Evolutionary conservation across 306 rosid species (phyloP), one percentile per base, ranked within the genome.

Genomic region (Rosa rugosa): DNA sequence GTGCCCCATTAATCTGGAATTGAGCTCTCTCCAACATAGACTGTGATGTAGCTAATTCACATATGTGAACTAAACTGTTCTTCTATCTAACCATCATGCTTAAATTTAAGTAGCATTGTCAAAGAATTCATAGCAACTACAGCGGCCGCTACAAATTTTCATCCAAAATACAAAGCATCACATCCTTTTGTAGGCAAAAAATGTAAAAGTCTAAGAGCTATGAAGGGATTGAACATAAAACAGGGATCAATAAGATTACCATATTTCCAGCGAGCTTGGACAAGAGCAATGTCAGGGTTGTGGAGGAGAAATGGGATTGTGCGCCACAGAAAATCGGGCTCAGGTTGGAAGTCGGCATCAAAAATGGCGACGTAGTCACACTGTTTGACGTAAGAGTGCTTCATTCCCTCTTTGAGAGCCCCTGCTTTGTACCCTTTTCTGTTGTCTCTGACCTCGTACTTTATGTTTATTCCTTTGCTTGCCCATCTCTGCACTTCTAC

Each of bases 281-380:
- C 93, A 2, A 94, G 91, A 53, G 90, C 97, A 20, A 94, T 74
- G 34, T 89, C 79, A 3, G 91, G 87, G 64, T 92, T 92, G 71
- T 87, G 92, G 68, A 76, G 75, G 1, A 94, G 88, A 79, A 92
- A 91, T 13, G 97, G 99, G 7, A 92, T 68, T 80, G 95, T 64
- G 42, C 92, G 97, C 84, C 82, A 75, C 10, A 94, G 93, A 70
- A 88, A 94, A 76, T 92, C 86, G 31, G 99, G 87, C 17, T 92
- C 97, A 9, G 99, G 99, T 71, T 94, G 99, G 82, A 94, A 94
- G 79, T 94, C 99, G 36, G 97, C 99, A 68, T 94, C 99, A 49
- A 94, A 88, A 69, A 94, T 94, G 65, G 93, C 97, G 0, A 92
- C 99, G 68, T 72, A 92, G 67, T 92, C 97, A 80, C 99, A 94